phyloP scores from a whole-genome alignment of 2,329 filamentous ascomycete genomes.

The Colletotrichum lupini region DNA sequence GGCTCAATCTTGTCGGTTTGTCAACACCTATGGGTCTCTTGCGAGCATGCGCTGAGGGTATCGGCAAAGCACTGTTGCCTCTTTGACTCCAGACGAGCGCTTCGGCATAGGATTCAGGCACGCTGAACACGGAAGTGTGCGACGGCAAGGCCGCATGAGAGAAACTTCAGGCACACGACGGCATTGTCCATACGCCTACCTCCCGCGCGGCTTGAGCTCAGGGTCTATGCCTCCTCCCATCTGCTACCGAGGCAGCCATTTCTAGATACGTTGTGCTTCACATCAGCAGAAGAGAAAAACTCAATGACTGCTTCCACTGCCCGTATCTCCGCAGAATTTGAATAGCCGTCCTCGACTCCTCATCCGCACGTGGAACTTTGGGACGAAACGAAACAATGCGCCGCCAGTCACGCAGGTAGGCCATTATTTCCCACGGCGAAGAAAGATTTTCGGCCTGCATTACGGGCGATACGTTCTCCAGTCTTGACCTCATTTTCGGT shows the following conservation, averaged over 20 bases:
- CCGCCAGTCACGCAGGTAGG: conserved; percentile 10
- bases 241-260: not conserved
- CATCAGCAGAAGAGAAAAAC: not conserved
- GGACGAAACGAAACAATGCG: conserved; percentile 34
- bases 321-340: conserved; percentile 2
- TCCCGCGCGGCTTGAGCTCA: conserved; percentile 9
- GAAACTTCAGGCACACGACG: conserved; percentile 6
- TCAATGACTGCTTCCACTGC: conserved; percentile 8
- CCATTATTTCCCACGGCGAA: not conserved
- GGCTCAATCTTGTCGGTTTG: not conserved
- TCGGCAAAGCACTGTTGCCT: not conserved
- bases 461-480: not conserved
- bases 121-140: not conserved
- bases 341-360: conserved; percentile 19
- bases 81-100: not conserved
- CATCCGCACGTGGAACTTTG: conserved; percentile 23
- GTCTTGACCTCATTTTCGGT: conserved; percentile 5
- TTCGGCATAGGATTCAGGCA: not conserved
- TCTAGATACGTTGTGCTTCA: not conserved
- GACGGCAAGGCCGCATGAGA: conserved; percentile 1
- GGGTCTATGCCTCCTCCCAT: conserved; percentile 13
- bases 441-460: conserved; percentile 2
- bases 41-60: not conserved
- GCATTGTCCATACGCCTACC: not conserved
- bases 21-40: not conserved